Evolutionary conservation across 495 filamentous ascomycete genomes (phyloP).

Genomic region (Extremus antarcticus): DNA sequence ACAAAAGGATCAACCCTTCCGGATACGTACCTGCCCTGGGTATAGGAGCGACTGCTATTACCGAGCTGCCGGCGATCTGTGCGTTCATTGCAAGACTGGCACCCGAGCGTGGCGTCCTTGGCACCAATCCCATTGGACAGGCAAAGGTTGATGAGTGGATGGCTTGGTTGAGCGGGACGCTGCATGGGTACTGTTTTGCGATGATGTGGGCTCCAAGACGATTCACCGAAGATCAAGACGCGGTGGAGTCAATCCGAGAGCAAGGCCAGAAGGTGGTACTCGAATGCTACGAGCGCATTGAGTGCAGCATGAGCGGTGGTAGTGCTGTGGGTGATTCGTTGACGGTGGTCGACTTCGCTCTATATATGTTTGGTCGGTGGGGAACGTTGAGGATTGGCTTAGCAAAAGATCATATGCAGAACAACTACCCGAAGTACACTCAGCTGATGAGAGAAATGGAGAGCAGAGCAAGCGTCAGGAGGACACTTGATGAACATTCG

Average conservation of each 20-base stretch:
- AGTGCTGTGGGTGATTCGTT: conserved; percentile 27
- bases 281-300: conserved; percentile 24
- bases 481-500: conserved; percentile 12
- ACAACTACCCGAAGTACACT: conserved; percentile 24
- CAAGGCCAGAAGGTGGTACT: conserved; percentile 18
- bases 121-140: background rate
- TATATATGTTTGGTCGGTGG: conserved; percentile 31
- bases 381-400: conserved; percentile 2
- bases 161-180: background rate
- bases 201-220: conserved; percentile 19
- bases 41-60: background rate
- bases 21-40: background rate
- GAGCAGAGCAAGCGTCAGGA: conserved; percentile 9
- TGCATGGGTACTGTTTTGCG: conserved; percentile 18
- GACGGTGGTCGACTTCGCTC: conserved; percentile 31
- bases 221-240: conserved; percentile 18
- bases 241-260: conserved; percentile 15
- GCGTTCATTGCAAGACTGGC: background rate
- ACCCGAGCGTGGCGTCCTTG: background rate
- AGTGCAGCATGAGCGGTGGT: conserved; percentile 15
- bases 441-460: conserved; percentile 16
- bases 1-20: conserved; percentile 1
- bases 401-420: conserved; percentile 10
- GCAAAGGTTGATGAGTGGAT: background rate
- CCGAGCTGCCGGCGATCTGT: background rate